Evolutionary conservation across 2,329 filamentous ascomycete genomes (phyloP).

Genomic region (Harringtonia lauricola): DNA sequence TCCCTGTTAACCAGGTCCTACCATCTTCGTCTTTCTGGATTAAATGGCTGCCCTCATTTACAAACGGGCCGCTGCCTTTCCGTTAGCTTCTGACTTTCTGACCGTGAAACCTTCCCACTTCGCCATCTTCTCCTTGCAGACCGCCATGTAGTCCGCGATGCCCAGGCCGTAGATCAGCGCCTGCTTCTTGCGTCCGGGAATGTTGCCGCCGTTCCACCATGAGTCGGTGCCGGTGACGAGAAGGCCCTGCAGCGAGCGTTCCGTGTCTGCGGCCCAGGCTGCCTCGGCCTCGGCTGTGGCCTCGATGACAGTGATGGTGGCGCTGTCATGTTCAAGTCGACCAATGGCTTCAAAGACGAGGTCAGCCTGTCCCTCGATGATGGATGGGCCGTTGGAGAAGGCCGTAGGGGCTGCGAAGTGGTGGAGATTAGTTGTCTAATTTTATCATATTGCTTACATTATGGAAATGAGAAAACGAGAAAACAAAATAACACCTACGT

Average conservation of each 20-base stretch:
- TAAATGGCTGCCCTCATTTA: no score
- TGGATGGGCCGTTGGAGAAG: constrained; percentile 11
- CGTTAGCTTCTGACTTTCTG: no score
- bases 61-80: no score
- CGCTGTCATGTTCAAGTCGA: constrained; percentile 6
- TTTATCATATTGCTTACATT: no score
- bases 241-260: no score
- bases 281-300: no score
- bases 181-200: constrained; percentile 14
- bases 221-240: no score
- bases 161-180: constrained; percentile 11
- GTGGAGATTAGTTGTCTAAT: background rate
- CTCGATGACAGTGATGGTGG: no score
- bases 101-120: constrained; percentile 2
- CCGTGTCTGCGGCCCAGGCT: no score
- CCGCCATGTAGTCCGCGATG: constrained; percentile 7
- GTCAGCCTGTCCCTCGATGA: constrained; percentile 11
- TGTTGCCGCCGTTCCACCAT: constrained; percentile 15
- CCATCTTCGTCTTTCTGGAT: no score
- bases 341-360: no score
- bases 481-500: constrained; percentile 1
- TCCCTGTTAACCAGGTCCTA: no score
- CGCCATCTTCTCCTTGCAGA: constrained; percentile 6
- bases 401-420: constrained; percentile 9
- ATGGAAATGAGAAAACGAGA: background rate